phyloP scores from a whole-genome alignment of 2,329 filamentous ascomycete species.

The Arthrocladium fulminans region DNA sequence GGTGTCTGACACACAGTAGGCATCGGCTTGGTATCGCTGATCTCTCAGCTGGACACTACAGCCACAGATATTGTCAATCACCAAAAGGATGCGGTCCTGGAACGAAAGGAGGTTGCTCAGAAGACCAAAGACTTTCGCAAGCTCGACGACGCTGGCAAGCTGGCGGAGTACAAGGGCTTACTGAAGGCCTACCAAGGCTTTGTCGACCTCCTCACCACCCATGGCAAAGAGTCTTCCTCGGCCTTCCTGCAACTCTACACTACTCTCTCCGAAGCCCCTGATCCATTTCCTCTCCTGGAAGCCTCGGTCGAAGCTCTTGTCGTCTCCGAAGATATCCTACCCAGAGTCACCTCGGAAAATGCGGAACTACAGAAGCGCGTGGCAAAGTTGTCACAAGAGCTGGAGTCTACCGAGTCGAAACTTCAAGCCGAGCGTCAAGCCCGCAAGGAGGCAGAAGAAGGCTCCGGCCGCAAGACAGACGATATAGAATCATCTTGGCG shows the following conservation, averaged over 20 bases:
- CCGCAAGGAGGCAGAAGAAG: slow-evolving; percentile 66
- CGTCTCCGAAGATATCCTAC: slow-evolving; percentile 82
- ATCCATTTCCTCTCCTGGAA: slow-evolving; percentile 92
- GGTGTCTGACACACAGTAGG: slow-evolving; percentile 42
- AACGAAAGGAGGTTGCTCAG: slow-evolving; percentile 94
- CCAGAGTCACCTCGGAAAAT: slow-evolving; percentile 82
- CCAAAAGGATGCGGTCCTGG: slow-evolving; percentile 89
- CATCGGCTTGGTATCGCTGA: slow-evolving; percentile 75
- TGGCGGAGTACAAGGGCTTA: slow-evolving; percentile 79
- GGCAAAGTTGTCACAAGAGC: slow-evolving; percentile 62
- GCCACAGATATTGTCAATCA: slow-evolving; percentile 92
- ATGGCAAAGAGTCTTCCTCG: slow-evolving; percentile 88
- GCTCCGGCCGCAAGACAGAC: slow-evolving; percentile 69
- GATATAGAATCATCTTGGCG: slow-evolving; percentile 86
- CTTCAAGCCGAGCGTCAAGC: slow-evolving; percentile 68
- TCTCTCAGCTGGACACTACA: slow-evolving; percentile 78
- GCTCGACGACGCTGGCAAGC: slow-evolving; percentile 76
- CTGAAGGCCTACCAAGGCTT: slow-evolving; percentile 96
- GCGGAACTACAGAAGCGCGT: slow-evolving; percentile 74
- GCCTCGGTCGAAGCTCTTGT: slow-evolving; percentile 92
- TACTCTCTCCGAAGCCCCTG: slow-evolving; percentile 85
- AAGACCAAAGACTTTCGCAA: slow-evolving; percentile 98
- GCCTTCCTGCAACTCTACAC: slow-evolving; percentile 91
- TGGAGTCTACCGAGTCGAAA: slow-evolving; percentile 73
- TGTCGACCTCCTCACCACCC: slow-evolving; percentile 91